phyloP scores from a whole-genome alignment of 257 asterid species.

The Solanum medicagineum region DNA sequence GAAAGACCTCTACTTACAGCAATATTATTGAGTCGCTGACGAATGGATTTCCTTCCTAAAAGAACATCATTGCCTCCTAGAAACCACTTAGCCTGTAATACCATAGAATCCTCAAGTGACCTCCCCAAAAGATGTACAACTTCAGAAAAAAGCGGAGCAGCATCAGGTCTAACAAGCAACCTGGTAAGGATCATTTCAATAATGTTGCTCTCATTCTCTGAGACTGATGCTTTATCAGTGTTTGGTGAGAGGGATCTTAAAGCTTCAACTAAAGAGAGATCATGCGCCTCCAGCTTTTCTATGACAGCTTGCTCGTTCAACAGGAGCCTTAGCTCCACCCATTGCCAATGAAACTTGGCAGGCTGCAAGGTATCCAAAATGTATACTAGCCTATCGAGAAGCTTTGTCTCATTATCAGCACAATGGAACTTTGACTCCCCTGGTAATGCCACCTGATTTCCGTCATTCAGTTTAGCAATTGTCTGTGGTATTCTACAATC shows the following conservation, averaged over 20 bases:
- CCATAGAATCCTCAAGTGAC: constrained; percentile 90
- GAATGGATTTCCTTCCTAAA: constrained; percentile 77
- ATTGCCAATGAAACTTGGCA: constrained; percentile 98
- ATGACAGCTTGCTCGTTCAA: constrained; percentile 82
- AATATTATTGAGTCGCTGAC: constrained; percentile 72
- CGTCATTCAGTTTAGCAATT: constrained; percentile 37
- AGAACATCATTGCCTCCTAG: constrained; percentile 87
- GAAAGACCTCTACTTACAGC: constrained; percentile 69
- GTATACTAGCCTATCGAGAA: constrained; percentile 59
- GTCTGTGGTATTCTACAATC: constrained; percentile 72
- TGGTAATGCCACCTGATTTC: constrained; percentile 35
- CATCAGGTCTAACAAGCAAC: constrained; percentile 94
- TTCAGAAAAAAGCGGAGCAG: constrained; percentile 90
- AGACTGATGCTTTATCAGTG: constrained; percentile 55
- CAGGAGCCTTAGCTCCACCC: constrained; percentile 96
- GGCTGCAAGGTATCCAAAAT: constrained; percentile 87
- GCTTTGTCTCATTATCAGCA: constrained; percentile 55
- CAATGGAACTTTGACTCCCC: constrained; percentile 53
- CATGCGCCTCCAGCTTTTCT: constrained; percentile 65
- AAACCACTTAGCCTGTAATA: constrained; percentile 93
- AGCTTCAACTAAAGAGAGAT: constrained; percentile 64
- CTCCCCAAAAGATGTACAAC: constrained; percentile 79
- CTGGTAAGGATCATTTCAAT: constrained; percentile 80
- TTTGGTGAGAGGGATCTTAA: constrained; percentile 67
- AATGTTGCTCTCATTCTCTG: constrained; percentile 84